Evolutionary conservation across 2,329 filamentous ascomycete species (phyloP).

Genomic region (Trichoderma oligosporum): DNA sequence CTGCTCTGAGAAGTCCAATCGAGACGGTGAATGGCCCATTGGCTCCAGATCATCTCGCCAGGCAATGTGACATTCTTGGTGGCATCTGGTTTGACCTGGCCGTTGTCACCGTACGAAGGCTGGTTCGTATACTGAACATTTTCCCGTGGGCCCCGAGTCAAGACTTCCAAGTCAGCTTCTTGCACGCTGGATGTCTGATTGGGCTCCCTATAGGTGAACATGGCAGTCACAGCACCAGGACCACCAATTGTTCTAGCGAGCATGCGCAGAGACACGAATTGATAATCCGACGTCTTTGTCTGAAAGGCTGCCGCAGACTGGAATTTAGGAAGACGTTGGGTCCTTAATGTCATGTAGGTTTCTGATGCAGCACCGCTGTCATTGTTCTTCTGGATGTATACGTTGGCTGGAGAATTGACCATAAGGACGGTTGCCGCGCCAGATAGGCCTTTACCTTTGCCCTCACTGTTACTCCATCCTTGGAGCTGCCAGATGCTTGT

Average conservation of each 20-base stretch:
- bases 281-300: slow-evolving; percentile 30
- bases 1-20: slow-evolving; percentile 55
- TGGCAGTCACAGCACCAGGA: slow-evolving; percentile 48
- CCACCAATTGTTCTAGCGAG: slow-evolving; percentile 47
- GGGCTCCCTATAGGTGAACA: slow-evolving; percentile 49
- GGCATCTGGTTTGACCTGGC: slow-evolving; percentile 43
- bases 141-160: slow-evolving; percentile 44
- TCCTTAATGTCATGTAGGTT: slow-evolving; percentile 48
- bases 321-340: slow-evolving; percentile 40
- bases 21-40: slow-evolving; percentile 57
- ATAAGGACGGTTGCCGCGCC: slow-evolving; percentile 34
- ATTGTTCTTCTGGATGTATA: slow-evolving; percentile 45
- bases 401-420: slow-evolving; percentile 42
- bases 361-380: slow-evolving; percentile 32
- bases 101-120: slow-evolving; percentile 46
- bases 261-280: slow-evolving; percentile 43
- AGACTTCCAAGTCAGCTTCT: slow-evolving; percentile 52
- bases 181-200: slow-evolving; percentile 38
- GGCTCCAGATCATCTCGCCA: slow-evolving; percentile 42
- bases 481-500: slow-evolving; percentile 38
- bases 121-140: slow-evolving; percentile 59
- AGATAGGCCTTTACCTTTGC: slow-evolving; percentile 28
- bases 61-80: slow-evolving; percentile 48
- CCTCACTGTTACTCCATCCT: slow-evolving; percentile 41
- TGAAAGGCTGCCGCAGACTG: slow-evolving; percentile 50